A percentile compares a stretch with the other conserved stretches of the same genome.
These are phyloP conservation scores for Chlamydomonas eustigma DNA, from an alignment of 139 green algal genomes.

Conservation along the genomic window DNA sequence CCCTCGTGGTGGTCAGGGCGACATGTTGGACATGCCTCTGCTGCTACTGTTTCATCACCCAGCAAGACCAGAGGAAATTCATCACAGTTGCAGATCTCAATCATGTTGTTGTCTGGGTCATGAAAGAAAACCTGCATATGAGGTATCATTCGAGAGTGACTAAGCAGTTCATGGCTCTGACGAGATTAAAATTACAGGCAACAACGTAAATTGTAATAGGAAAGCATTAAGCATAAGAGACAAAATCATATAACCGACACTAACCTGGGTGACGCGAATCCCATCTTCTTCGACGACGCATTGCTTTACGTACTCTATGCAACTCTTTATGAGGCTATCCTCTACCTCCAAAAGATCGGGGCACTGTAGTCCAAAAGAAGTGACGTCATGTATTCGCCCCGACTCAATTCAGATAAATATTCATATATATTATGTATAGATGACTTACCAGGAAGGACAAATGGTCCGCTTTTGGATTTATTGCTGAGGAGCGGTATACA, in stretches of 20 bases:
- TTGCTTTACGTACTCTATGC: slow-evolving; percentile 36
- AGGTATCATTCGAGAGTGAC: too few species aligned
- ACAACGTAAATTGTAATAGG: too few species aligned
- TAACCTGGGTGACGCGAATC: slow-evolving; percentile 28
- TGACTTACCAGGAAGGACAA: slow-evolving; percentile 59
- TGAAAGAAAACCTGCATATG: slow-evolving; percentile 63
- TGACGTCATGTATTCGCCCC: too few species aligned
- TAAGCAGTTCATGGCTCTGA: neutral
- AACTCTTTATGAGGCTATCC: slow-evolving; percentile 8
- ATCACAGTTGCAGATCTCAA: slow-evolving; percentile 69
- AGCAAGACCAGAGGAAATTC: slow-evolving; percentile 40
- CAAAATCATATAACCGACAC: neutral
- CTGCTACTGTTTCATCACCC: neutral
- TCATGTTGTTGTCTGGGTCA: slow-evolving; percentile 72
- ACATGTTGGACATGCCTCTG: neutral
- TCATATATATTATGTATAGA: too few species aligned
- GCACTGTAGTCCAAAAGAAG: neutral
- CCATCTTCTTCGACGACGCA: slow-evolving; percentile 30
- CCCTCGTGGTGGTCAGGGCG: neutral
- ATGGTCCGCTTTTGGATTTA: slow-evolving; percentile 66
- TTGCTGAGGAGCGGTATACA: slow-evolving; percentile 11
- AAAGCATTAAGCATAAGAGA: too few species aligned
- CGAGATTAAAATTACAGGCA: neutral
- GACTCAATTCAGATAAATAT: too few species aligned
- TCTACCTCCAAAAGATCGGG: slow-evolving; percentile 44